Conservation (phyloP, 768 basidiomycete genomes). For the Boletus speciosus region DNA sequence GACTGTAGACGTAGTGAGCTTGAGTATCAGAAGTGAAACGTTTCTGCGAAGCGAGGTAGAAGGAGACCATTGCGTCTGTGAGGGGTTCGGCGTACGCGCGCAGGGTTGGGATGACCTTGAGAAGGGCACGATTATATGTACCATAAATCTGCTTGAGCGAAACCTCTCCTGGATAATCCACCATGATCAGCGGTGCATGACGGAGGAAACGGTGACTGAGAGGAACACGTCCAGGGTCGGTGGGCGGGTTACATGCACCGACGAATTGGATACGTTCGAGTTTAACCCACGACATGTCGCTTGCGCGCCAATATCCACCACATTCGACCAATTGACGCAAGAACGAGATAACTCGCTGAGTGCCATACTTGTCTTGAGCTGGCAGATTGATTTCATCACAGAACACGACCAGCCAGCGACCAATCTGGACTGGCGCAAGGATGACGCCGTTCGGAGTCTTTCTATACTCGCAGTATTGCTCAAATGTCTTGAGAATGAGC, state of each 20-base stretch:
- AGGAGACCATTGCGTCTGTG: slow-evolving; percentile 95
- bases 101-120: slow-evolving; percentile 93
- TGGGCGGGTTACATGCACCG: slow-evolving; percentile 98
- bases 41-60: slow-evolving; percentile 92
- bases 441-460: slow-evolving; percentile 99
- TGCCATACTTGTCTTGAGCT: slow-evolving; percentile 95
- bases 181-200: slow-evolving; percentile 97
- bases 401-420: slow-evolving; percentile 98
- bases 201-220: slow-evolving; percentile 96
- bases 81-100: slow-evolving; percentile 91
- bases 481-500: slow-evolving; percentile 97
- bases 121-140: slow-evolving; percentile 92
- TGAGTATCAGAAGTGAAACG: slow-evolving; percentile 96
- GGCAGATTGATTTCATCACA: slow-evolving; percentile 99
- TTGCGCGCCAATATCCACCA: slow-evolving; percentile 91
- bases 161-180: slow-evolving; percentile 96
- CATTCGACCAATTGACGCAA: slow-evolving; percentile 93
- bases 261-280: slow-evolving; percentile 99
- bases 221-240: slow-evolving; percentile 98
- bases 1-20: slow-evolving; percentile 98
- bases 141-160: slow-evolving; percentile 98
- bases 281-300: slow-evolving; percentile 96
- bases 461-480: slow-evolving; percentile 98
- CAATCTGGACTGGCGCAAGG: slow-evolving; percentile 90
- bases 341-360: slow-evolving; percentile 98